Evolutionary conservation across 2,329 filamentous ascomycete species (phyloP), one percentile per base, ranked within the genome.

Genomic region (Xylaria polymorpha): DNA sequence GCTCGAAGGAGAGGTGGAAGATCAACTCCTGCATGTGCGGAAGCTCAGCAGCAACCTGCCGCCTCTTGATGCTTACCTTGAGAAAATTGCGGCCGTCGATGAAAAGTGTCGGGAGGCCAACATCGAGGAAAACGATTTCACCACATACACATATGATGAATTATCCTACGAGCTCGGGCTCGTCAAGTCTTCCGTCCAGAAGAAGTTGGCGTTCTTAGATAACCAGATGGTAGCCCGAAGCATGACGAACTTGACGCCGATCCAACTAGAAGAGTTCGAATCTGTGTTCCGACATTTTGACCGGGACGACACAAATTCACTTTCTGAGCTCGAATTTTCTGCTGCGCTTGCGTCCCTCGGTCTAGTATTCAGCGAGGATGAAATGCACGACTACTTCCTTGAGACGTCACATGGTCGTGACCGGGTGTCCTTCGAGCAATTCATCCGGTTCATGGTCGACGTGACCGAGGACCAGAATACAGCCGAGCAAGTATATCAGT

Each of bases 401-500:
- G 92, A 95, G 63, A 97, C 94, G n/a, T 94, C 93, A 71, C 89
- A 88, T 44, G 94, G 90, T 43, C 88, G 85, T 73, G 92, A 91
- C 80, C 88, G 92, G 73, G 96, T 99, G 61, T 96, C 93, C 4
- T 99, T 99, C 78, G 96, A 99, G 83, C 95, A 98, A 81, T 99
- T 99, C 79, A 99, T 99, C 79, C 91, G 93, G 46, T 99, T 99
- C 86, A 99, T 99, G 96, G 96, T 99, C 57, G 94, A 97, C 75
- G 96, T 98, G 59, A 99, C 96, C 14, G 96, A 99, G 82, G 96
- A 99, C 79, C 96, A 99, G 83, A 98, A 99, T 80, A 98, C 94
- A 4, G 96, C 96, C 14, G 96, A 98, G 81, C 96, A 99, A 81
- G 96, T 99, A 5, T 98, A 96, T 84, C 95, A 99, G 83, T 97